These are phyloP conservation scores for Waltergamsia citrina DNA, from an alignment of 2,329 filamentous ascomycete species.

Conservation along the genomic window DNA sequence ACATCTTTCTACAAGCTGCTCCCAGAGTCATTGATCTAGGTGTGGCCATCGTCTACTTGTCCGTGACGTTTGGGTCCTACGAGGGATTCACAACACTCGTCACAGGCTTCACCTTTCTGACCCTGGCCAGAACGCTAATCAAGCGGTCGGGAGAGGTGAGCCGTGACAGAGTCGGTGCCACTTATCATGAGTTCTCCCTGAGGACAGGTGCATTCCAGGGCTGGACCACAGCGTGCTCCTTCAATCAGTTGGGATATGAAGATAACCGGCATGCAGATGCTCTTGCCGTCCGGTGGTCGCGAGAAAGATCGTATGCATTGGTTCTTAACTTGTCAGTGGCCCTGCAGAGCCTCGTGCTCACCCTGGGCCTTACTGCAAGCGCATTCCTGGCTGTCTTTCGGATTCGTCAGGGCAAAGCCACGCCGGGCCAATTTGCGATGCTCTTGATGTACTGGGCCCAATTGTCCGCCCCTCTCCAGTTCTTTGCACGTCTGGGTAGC, in stretches of 20 bases:
- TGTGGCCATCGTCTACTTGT: constrained; percentile 51
- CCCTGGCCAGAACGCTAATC: constrained; percentile 43
- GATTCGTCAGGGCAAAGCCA: constrained; percentile 50
- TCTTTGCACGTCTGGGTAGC: constrained; percentile 52
- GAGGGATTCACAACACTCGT: constrained; percentile 53
- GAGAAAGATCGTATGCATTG: constrained; percentile 24
- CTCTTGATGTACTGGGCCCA: constrained; percentile 68
- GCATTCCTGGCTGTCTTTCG: constrained; percentile 54
- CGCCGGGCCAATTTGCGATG: constrained; percentile 60
- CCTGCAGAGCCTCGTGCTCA: constrained; percentile 53
- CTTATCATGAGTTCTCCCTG: constrained; percentile 46
- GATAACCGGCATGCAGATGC: constrained; percentile 42
- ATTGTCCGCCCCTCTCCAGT: constrained; percentile 60
- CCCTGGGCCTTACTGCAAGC: constrained; percentile 58
- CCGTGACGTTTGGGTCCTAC: constrained; percentile 48
- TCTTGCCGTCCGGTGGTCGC: constrained; percentile 29
- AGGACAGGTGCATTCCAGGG: constrained; percentile 46
- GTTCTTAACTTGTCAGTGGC: constrained; percentile 42
- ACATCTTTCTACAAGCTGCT: constrained; percentile 45
- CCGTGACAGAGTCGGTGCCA: constrained; percentile 39
- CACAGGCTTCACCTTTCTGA: constrained; percentile 46
- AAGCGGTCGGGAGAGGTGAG: constrained; percentile 37
- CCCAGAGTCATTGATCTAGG: constrained; percentile 52
- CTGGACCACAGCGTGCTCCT: constrained; percentile 50
- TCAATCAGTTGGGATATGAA: constrained; percentile 50